A percentile compares a stretch with the other conserved stretches of the same genome.
Conservation (phyloP, 2,329 filamentous ascomycete genomes). For the Neofusicoccum parvum region DNA sequence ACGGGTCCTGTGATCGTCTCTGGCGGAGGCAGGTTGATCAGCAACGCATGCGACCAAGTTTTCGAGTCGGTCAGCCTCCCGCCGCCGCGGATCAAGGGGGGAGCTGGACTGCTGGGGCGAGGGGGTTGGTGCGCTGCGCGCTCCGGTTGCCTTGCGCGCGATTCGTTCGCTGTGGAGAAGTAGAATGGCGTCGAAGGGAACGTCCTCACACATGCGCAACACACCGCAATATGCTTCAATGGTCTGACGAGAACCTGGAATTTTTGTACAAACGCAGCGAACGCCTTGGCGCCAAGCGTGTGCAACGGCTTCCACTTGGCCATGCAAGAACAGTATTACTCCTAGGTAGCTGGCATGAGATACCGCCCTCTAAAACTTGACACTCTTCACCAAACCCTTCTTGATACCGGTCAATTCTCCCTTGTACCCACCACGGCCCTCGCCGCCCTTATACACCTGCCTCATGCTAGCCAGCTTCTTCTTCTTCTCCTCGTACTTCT, state of each 20-base stretch:
- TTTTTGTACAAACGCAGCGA: conserved; percentile 4
- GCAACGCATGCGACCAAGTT: conserved; percentile 10
- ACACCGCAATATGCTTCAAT: not conserved
- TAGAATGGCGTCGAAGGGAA: not conserved
- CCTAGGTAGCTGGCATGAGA: not conserved
- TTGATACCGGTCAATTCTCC: conserved; percentile 97
- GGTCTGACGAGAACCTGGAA: not conserved
- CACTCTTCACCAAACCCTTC: conserved; percentile 86
- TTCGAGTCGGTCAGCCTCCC: conserved; percentile 12
- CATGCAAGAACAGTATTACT: not conserved
- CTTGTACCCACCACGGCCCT: conserved; percentile 81
- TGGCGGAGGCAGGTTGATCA: conserved; percentile 16
- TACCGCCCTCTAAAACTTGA: conserved; percentile 71
- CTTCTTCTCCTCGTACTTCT: conserved; percentile 94
- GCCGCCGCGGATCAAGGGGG: not conserved
- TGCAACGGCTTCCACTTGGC: not conserved
- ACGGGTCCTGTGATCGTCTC: conserved; percentile 7
- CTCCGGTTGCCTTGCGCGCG: no score
- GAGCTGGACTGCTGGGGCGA: not conserved
- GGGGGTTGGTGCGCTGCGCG: not conserved
- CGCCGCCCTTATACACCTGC: conserved; percentile 81
- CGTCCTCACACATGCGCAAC: not conserved
- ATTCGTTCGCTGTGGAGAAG: not conserved
- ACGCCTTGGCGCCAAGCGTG: conserved; percentile 6
- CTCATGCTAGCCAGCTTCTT: conserved; percentile 93